phyloP scores from a whole-genome alignment of 345 rosid species.

The Aurinia saxatilis region DNA sequence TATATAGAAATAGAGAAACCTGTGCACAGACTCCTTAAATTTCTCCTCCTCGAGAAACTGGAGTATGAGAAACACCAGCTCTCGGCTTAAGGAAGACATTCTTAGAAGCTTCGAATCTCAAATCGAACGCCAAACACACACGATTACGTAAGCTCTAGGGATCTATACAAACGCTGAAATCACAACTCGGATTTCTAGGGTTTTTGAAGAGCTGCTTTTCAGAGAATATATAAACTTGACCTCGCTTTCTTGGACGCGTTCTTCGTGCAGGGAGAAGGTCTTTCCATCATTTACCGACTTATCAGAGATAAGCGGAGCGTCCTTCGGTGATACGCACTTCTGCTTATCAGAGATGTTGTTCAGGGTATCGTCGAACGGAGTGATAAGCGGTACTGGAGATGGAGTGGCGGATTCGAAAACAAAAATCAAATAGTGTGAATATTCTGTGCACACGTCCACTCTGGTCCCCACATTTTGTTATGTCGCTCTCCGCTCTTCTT shows the following conservation, averaged over 20 bases:
- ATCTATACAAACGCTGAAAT: not conserved
- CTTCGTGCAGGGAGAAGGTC: conserved; percentile 40
- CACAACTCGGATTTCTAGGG: conserved; percentile 59
- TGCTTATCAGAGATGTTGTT: rapidly evolving
- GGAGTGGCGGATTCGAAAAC: conserved; percentile 26
- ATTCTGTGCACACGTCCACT: conserved; percentile 27
- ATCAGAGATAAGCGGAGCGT: conserved; percentile 32
- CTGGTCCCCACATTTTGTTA: conserved; percentile 23
- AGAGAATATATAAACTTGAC: conserved; percentile 39
- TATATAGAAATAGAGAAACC: conserved; percentile 29
- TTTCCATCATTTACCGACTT: conserved; percentile 36
- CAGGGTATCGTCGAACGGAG: rapidly evolving
- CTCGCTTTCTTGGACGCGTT: conserved; percentile 89
- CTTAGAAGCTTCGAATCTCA: not conserved
- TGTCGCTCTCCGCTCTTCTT: conserved; percentile 25
- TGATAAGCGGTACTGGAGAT: conserved; percentile 4
- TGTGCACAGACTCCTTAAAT: conserved; percentile 81
- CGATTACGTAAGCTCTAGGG: conserved; percentile 12
- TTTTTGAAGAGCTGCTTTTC: conserved; percentile 52
- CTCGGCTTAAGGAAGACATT: conserved; percentile 84
- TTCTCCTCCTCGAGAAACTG: conserved; percentile 95
- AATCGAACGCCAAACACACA: conserved; percentile 3
- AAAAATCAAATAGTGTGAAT: conserved; percentile 26
- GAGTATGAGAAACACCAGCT: conserved; percentile 85
- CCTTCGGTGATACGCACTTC: not conserved